A percentile compares a stretch with the other conserved stretches of the same genome.
phyloP scores from a whole-genome alignment of 2,329 filamentous ascomycete species.

The Colletotrichum lini region DNA sequence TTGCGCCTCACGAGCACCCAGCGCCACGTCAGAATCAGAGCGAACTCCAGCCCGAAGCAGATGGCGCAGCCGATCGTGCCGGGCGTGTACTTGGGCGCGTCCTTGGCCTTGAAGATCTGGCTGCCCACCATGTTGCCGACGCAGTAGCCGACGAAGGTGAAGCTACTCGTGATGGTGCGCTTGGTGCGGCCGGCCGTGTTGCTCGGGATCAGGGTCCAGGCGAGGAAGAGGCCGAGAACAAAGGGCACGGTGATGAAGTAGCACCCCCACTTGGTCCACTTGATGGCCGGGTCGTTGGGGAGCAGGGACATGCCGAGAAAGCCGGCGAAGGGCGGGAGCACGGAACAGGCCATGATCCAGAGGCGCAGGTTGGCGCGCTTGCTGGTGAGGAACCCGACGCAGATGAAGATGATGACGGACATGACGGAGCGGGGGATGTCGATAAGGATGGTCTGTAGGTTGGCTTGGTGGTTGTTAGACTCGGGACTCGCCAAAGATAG shows the following conservation, averaged over 20 bases:
- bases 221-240: slow-evolving; percentile 42
- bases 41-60: slow-evolving; percentile 55
- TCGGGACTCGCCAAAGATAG: background rate
- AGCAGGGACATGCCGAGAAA: slow-evolving; percentile 55
- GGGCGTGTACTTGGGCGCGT: slow-evolving; percentile 60
- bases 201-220: slow-evolving; percentile 52
- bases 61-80: slow-evolving; percentile 57
- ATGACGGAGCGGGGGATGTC: slow-evolving; percentile 52
- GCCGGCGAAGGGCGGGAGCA: slow-evolving; percentile 53
- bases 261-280: slow-evolving; percentile 56
- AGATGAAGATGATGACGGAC: slow-evolving; percentile 54
- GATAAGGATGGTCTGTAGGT: slow-evolving; percentile 54
- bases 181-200: slow-evolving; percentile 64
- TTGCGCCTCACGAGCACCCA: slow-evolving; percentile 58
- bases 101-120: slow-evolving; percentile 60
- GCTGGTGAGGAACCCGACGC: slow-evolving; percentile 52
- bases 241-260: slow-evolving; percentile 55
- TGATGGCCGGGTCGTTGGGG: slow-evolving; percentile 51
- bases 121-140: slow-evolving; percentile 63
- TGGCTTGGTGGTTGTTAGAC: slow-evolving; percentile 45
- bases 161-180: slow-evolving; percentile 60
- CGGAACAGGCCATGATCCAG: slow-evolving; percentile 56
- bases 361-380: slow-evolving; percentile 52
- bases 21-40: slow-evolving; percentile 57
- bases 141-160: slow-evolving; percentile 63